Evolutionary conservation across 148 eudicot species (phyloP), one percentile per base, ranked within the genome.

Genomic region (Heliosperma pusillum): DNA sequence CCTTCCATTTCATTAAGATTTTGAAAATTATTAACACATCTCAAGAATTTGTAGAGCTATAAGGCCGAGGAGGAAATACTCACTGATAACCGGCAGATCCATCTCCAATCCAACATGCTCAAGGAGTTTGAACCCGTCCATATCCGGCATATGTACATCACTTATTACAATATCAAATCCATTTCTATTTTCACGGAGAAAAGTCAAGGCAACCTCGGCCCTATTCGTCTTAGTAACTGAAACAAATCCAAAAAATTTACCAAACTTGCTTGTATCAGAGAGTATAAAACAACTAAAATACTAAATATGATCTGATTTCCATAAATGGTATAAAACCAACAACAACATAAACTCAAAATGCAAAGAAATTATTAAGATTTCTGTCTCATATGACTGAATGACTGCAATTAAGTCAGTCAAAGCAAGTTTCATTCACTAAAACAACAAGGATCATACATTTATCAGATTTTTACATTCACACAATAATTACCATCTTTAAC

Each of bases 71-170:
- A 64, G 11, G 30, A 21, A 24, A 67, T 40, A 73, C 94, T 88
- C 79, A 93, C 98, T 91, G 75, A 91, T 89, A 74, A 93, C 97
- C 36, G 98, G 98, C 22, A 93, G 79, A 79, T 93, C 97, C 97
- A 93, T 91, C 71, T 93, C 97, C 79, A 93, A 73, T 15, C 97
- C 98, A 80, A 93, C 82, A n/a, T 57, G 86, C 83, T 93, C 98
- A 19, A 93, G 91, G 66, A 93, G 97, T 60, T 93, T 93, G 76
- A 91, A 93, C 21, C 97, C 98, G 69, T 93, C 97, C 98, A 93
- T 93, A 72, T 91, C 98, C 12, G 95, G 97, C 98, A 93, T 93
- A 79, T 91, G 98, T 9, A 93, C 98, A 75, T 93, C 98, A 10
- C 97, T 93, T 77, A 93, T 82, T 50, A 93, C 93, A 33, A 93